phyloP scores from a whole-genome alignment of 352 stramenopile species.

The Phytopythium delawarense region DNA sequence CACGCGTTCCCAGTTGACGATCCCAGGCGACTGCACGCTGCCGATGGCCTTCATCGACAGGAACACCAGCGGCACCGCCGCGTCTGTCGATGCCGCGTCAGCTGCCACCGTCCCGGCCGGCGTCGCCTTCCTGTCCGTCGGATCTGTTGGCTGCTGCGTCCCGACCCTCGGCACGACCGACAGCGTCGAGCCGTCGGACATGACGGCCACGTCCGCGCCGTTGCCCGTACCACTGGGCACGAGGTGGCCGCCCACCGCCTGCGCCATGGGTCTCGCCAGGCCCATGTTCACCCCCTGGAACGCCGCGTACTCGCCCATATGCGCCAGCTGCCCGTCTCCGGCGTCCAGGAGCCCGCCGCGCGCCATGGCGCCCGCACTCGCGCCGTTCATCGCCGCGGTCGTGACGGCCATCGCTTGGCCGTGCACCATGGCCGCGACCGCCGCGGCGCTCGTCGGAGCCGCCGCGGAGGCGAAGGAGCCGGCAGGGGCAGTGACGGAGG shows the following conservation, averaged over 20 bases:
- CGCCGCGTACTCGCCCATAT: neutral
- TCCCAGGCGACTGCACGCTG: conserved; percentile 27
- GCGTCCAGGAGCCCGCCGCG: neutral
- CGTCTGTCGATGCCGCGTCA: conserved; percentile 2
- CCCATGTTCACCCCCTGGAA: neutral
- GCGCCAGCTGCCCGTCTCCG: neutral
- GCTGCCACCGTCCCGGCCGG: neutral
- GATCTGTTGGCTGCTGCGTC: neutral
- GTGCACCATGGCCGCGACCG: neutral
- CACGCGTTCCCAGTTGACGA: conserved; percentile 37
- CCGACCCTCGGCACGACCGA: neutral
- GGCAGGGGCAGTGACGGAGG: neutral
- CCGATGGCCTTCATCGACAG: conserved; percentile 29
- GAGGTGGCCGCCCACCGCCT: neutral
- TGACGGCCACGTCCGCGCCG: neutral
- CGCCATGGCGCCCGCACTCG: neutral
- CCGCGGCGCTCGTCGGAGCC: neutral
- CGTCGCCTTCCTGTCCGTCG: neutral
- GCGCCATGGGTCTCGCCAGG: neutral
- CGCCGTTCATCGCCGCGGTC: neutral
- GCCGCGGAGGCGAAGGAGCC: too few species aligned
- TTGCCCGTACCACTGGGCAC: neutral
- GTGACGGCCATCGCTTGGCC: neutral
- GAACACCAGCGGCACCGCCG: conserved; percentile 24
- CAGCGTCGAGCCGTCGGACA: neutral